phyloP scores from a whole-genome alignment of 2,329 filamentous ascomycete species.

The Fusarium sp. region DNA sequence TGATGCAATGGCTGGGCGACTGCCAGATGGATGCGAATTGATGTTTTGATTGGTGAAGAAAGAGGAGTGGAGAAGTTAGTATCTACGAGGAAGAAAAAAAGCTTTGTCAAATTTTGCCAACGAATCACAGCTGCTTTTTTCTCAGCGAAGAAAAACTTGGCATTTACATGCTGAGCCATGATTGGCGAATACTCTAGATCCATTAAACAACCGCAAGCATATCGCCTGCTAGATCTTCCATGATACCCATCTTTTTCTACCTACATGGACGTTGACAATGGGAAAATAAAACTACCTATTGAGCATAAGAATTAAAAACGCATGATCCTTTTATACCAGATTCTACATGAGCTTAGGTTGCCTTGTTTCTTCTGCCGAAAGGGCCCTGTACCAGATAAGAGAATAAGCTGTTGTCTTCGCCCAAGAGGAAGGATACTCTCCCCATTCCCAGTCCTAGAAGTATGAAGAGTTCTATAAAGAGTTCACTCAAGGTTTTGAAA shows the following conservation, averaged over 20 bases:
- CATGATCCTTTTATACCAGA: not conserved
- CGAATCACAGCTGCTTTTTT: not conserved
- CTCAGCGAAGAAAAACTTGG: not conserved
- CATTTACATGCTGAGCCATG: not conserved
- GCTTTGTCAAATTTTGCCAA: slow-evolving; percentile 1
- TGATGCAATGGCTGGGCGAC: slow-evolving; percentile 10
- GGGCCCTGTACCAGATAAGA: not conserved
- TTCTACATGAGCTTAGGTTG: not conserved
- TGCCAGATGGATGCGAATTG: not conserved
- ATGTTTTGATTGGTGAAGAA: not conserved
- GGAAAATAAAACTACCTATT: not conserved
- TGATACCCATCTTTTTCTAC: not conserved
- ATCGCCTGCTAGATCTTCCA: not conserved
- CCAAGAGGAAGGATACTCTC: not conserved
- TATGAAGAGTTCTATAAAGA: not conserved
- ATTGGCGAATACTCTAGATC: not conserved
- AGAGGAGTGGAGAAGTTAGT: not conserved
- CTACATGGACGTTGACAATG: not conserved
- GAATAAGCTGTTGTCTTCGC: not conserved
- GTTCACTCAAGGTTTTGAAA: not conserved
- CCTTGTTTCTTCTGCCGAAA: not conserved
- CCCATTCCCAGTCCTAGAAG: not conserved
- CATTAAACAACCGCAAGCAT: not conserved
- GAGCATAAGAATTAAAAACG: not conserved
- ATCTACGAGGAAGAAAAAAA: not conserved